Conservation (phyloP, 2,329 filamentous ascomycete species). For the Tolypocladium amazonense region DNA sequence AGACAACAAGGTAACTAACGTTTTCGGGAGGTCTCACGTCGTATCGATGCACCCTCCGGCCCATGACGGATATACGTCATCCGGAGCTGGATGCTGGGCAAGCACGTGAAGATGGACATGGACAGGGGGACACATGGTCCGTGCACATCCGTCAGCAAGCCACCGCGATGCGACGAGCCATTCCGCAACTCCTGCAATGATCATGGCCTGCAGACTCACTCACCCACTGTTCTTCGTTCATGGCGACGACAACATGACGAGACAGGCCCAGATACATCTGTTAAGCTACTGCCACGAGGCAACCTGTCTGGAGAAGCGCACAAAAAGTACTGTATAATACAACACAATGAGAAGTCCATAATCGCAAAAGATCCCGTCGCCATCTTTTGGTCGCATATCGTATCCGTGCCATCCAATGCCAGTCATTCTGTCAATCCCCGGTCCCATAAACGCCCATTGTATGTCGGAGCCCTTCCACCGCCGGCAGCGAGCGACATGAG, state of each 20-base stretch:
- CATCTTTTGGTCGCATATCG: slow-evolving; percentile 17
- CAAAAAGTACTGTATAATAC: not conserved
- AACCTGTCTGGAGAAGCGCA: not conserved
- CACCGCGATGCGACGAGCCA: not conserved
- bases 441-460: slow-evolving; percentile 6
- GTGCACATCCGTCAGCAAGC: not conserved
- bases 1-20: not conserved
- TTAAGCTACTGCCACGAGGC: not conserved
- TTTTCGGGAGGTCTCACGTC: not conserved
- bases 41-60: not conserved
- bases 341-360: not conserved
- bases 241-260: not conserved
- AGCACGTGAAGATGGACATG: not conserved
- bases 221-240: not conserved
- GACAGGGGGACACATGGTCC: not conserved
- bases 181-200: too few relatives aligned
- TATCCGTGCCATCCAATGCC: slow-evolving; percentile 16
- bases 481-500: not conserved
- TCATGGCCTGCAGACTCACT: not conserved
- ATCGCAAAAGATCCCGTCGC: slow-evolving; percentile 12
- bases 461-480: not conserved
- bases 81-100: not conserved
- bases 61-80: not conserved
- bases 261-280: not conserved
- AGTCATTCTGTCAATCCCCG: slow-evolving; percentile 8